Evolutionary conservation across 768 basidiomycete species (phyloP), one percentile per base, ranked within the genome.

Genomic region (Mycena floridula): DNA sequence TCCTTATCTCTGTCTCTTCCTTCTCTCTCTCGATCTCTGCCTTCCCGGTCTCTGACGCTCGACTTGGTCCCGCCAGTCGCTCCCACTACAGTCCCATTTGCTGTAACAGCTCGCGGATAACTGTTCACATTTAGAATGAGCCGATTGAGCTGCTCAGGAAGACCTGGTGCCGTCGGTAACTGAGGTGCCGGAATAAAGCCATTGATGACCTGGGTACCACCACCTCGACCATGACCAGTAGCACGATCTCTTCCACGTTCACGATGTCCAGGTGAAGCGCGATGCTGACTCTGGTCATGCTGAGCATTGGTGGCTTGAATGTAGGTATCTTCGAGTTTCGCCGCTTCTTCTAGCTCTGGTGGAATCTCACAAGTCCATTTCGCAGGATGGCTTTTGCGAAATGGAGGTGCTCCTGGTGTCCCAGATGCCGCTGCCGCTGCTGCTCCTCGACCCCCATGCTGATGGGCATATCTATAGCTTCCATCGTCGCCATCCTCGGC

Each of bases 71-170:
- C 22, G 44, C 54, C 25, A 44, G 39, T 53, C 44, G 50, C 64
- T 49, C 54, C 59, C 43, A 50, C 48, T 20, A 50, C 63, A 35
- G 65, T 64, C 48, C 44, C 56, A 40, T 43, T 50, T 27, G 51
- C 60, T 41, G 40, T 65, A 50, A 47, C 52, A 20, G 48, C 63
- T 52, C 52, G 72, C 56, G 55, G 59, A 46, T 53, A 61, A 25
- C 39, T 62, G 54, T 54, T 64, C 8, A 62, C 59, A 46, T 98
- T 98, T 49, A 99, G 65, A 46, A 97, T 96, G 40, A 96, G 82
- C 56, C 92, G 93, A 57, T 98, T 94, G 32, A 99, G 69, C 56
- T 97, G 91, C 1, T 93, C 69, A 0, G 96, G 96, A 36, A 98
- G 73, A 2, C 75, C 69, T 1, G 96, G 93, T 2, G 96, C 93